These are phyloP conservation scores for Trichoderma parareesei DNA, from an alignment of 495 filamentous ascomycete species.

Conservation along the genomic window DNA sequence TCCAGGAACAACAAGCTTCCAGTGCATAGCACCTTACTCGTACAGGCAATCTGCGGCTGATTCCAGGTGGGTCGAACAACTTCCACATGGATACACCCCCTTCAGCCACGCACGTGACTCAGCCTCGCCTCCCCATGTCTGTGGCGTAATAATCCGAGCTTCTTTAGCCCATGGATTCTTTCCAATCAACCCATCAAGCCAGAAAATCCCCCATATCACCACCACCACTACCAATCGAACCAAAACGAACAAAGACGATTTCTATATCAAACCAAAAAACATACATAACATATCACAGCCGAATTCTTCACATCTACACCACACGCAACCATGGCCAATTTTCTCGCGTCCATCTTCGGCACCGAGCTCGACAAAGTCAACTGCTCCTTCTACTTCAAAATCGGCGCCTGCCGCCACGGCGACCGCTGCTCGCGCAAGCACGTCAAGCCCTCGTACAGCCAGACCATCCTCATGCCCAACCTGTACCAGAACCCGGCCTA, in stretches of 20 bases:
- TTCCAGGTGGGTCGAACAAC: constrained; percentile 32
- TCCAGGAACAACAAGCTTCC: background rate
- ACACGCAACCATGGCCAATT: constrained; percentile 61
- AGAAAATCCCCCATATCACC: background rate
- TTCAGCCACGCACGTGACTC: constrained; percentile 3
- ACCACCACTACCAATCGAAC: background rate
- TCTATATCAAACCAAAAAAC: background rate
- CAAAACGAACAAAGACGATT: background rate
- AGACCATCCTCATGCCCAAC: constrained; percentile 95
- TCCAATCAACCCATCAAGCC: background rate
- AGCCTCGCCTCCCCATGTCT: background rate
- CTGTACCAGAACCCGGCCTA: constrained; percentile 98
- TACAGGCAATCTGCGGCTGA: background rate
- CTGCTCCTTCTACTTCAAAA: constrained; percentile 54
- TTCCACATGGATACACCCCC: constrained; percentile 43
- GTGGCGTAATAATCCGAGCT: background rate
- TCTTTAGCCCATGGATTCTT: background rate
- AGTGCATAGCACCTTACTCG: background rate
- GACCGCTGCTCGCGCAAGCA: constrained; percentile 97
- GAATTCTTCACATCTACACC: background rate
- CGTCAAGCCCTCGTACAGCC: constrained; percentile 96
- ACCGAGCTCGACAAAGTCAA: constrained; percentile 96
- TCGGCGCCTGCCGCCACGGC: constrained; percentile 95
- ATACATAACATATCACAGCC: background rate
- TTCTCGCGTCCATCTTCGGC: constrained; percentile 98